Conservation (phyloP, 306 rosid genomes). For the Ochetophila trinervis region DNA sequence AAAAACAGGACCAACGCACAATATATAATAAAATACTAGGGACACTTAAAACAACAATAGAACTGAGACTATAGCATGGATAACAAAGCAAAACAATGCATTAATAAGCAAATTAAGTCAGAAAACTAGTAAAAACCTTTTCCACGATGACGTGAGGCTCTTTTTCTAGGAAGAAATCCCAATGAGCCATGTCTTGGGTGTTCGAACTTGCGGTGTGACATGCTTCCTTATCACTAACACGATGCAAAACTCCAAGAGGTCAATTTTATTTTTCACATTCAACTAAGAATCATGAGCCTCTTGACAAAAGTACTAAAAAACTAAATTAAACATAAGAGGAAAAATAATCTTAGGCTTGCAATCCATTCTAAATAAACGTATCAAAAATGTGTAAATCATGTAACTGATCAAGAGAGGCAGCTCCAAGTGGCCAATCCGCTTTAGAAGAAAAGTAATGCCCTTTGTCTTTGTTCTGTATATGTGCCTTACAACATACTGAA, state of each 20-base stretch:
- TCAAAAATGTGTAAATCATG: not conserved
- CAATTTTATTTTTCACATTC: not conserved
- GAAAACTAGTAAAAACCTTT: conserved; percentile 30
- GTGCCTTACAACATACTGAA: too few species aligned
- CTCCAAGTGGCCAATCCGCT: too few species aligned
- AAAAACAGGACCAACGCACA: too few species aligned
- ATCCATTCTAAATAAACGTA: not conserved
- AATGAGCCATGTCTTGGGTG: conserved; percentile 56
- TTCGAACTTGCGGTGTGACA: conserved; percentile 59
- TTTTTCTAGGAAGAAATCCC: conserved; percentile 55
- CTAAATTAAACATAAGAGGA: not conserved
- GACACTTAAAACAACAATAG: not conserved
- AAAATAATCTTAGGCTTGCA: too few species aligned
- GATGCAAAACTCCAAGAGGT: conserved; percentile 18
- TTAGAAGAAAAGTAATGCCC: too few species aligned
- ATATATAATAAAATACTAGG: not conserved
- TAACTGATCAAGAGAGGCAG: too few species aligned
- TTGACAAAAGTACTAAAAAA: not conserved
- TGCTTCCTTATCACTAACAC: conserved; percentile 13
- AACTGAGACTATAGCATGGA: not conserved
- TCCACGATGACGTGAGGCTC: conserved; percentile 56
- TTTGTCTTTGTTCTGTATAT: too few species aligned
- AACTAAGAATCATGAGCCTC: not conserved
- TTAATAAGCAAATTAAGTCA: not conserved
- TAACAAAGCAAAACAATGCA: not conserved